Base-by-base conservation (phyloP, 352 stramenopile species). In the Salisapilia sapeloensis region DNA sequence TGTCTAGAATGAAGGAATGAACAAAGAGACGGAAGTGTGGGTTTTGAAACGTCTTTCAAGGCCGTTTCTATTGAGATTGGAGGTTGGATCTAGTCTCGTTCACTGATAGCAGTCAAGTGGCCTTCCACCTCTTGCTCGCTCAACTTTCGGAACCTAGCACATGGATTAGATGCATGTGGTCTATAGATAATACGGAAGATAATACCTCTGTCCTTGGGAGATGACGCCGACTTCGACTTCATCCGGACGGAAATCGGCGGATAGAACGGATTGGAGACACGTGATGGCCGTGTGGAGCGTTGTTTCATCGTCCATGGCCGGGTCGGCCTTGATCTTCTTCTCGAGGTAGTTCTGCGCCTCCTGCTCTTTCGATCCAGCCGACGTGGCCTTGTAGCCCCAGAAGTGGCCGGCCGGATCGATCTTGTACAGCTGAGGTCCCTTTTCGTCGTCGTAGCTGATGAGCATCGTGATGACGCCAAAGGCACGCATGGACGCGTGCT, bases 291-390 rank as follows among this genome's bases (percentile, higher is more conserved):
- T 96, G 52, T 96, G 63, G 46, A 98, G 75, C 30, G 92, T 96
- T 30, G 85, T 69, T 49, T 96, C 79, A n/a, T 79, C 57, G 50
- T 93, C 74, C 70, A 96, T 96, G 21, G 39, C 42, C n/a, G 62
- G 39, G 50, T 92, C 87, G 33, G 70, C 65, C 60, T 92, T 91
- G 17, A 97, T 78, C 62, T 96, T 94, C 61, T 98, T 99, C 64
- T 99, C 95, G 28, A 99, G 72, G 67, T 96, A 97, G 58, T 98
- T 99, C 44, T 96, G 93, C 19, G 94, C 94, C 62, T 99, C 94
- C 63, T 98, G 92, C 48, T 98, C 90, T 67, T 98, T 98, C 10
- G 82, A 60, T 13, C 95, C 95, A 1, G 84, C 75, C 6, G 93
- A 82, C 4, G 89, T 93, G 24, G 89, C 94, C 53, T 83, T 86